phyloP scores from a whole-genome alignment of 768 basidiomycete genomes.

The Rhodotorula toruloides region DNA sequence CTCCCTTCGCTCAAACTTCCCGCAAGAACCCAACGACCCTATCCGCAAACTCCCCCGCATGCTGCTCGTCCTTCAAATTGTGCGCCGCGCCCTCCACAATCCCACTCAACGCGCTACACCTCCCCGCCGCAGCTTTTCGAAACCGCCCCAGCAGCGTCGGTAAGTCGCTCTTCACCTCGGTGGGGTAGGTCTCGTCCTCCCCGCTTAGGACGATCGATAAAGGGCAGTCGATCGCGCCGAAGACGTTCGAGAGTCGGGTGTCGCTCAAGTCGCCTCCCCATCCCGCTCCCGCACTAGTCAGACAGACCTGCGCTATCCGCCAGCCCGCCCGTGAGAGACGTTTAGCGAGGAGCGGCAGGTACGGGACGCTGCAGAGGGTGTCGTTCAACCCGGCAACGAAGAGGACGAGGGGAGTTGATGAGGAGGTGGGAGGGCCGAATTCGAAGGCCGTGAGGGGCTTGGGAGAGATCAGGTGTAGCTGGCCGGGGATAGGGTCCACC shows the following conservation, averaged over 20 bases:
- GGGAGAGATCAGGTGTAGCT: background rate
- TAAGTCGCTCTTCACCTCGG: background rate
- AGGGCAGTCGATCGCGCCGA: background rate
- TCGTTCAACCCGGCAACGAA: slow-evolving; percentile 3
- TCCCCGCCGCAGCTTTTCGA: background rate
- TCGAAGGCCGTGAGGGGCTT: slow-evolving; percentile 1
- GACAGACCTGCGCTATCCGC: background rate
- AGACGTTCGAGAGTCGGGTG: background rate
- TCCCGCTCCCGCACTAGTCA: background rate
- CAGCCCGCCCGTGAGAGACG: background rate
- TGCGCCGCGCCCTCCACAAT: background rate
- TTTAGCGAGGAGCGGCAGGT: background rate
- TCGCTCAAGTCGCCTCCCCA: slow-evolving; percentile 7
- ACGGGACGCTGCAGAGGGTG: background rate
- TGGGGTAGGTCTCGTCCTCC: no score
- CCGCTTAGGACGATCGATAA: no score
- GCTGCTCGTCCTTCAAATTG: background rate
- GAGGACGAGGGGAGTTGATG: background rate
- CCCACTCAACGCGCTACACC: background rate
- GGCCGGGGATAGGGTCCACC: background rate
- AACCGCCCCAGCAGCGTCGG: slow-evolving; percentile 1
- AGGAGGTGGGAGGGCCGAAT: background rate
- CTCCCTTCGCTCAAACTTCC: background rate
- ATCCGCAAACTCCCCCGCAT: background rate
- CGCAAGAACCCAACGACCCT: background rate